phyloP scores from a whole-genome alignment of 768 basidiomycete species.

The Pleurotus djamor region DNA sequence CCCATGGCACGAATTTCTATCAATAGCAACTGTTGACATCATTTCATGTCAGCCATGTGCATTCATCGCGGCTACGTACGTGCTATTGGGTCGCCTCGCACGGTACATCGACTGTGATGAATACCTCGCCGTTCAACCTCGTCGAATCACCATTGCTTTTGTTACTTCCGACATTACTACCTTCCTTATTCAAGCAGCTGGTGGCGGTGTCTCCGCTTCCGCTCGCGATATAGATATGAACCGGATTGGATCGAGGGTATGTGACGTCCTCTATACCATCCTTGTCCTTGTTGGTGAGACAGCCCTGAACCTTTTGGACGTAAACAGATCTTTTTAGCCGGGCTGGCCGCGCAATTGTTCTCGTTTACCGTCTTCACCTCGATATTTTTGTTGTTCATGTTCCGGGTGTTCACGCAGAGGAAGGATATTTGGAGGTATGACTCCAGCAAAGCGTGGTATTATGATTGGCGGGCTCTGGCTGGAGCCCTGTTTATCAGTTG shows the following conservation, averaged over 20 bases:
- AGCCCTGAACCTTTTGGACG: neutral
- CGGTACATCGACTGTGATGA: conserved; percentile 41
- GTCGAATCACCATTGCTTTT: conserved; percentile 54
- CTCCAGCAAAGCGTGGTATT: conserved; percentile 38
- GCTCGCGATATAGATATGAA: conserved; percentile 25
- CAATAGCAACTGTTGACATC: neutral
- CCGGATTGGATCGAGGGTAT: conserved; percentile 31
- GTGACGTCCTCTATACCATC: conserved; percentile 7
- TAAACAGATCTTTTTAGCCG: conserved; percentile 51
- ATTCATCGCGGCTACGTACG: conserved; percentile 69
- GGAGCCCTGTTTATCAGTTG: conserved; percentile 51
- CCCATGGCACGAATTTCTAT: neutral
- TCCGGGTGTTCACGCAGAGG: conserved; percentile 39
- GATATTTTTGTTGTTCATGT: conserved; percentile 47
- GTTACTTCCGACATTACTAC: conserved; percentile 62
- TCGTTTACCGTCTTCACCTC: conserved; percentile 50
- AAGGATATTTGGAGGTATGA: conserved; percentile 39
- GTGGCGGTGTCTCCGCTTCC: conserved; percentile 44
- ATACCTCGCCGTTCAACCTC: conserved; percentile 47
- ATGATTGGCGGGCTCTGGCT: conserved; percentile 60
- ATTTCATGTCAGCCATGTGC: conserved; percentile 60
- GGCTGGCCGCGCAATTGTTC: conserved; percentile 51
- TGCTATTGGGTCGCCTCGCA: conserved; percentile 63
- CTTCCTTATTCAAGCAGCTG: conserved; percentile 63
- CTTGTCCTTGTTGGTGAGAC: neutral